Conservation (phyloP, 106 monocot genomes). For the Gastrodia elata region DNA sequence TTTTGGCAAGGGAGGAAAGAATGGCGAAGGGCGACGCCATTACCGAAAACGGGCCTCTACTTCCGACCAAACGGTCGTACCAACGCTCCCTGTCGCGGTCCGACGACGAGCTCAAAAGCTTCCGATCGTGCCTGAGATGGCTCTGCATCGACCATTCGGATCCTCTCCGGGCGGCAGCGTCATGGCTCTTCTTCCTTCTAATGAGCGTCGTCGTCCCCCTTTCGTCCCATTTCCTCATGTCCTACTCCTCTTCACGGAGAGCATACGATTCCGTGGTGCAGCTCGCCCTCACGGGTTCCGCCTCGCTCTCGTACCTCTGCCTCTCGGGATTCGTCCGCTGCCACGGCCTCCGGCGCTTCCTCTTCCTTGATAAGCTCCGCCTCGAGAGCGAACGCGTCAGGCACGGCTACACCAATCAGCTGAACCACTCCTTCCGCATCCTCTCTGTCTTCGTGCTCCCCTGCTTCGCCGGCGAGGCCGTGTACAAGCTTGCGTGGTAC, state of each 20-base stretch:
- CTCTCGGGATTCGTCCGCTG: conserved; percentile 44
- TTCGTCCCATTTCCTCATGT: conserved; percentile 30
- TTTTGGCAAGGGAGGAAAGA: no score
- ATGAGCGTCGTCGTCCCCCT: conserved; percentile 39
- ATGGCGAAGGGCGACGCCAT: background rate
- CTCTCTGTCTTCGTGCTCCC: conserved; percentile 62
- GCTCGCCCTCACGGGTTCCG: conserved; percentile 41
- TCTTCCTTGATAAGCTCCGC: conserved; percentile 67
- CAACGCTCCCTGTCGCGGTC: conserved; percentile 40
- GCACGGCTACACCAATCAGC: conserved; percentile 46
- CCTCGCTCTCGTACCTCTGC: conserved; percentile 51
- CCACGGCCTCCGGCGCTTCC: conserved; percentile 67
- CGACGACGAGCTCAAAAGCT: conserved; percentile 72
- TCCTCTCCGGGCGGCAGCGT: conserved; percentile 5
- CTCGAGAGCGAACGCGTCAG: conserved; percentile 62
- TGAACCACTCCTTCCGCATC: conserved; percentile 47
- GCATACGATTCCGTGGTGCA: conserved; percentile 58
- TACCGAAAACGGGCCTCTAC: background rate
- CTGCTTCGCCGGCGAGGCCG: conserved; percentile 41
- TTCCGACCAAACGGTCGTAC: conserved; percentile 12
- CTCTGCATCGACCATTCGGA: conserved; percentile 69
- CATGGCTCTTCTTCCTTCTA: conserved; percentile 61
- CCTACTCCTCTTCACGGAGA: conserved; percentile 19
- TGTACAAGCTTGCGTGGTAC: conserved; percentile 74
- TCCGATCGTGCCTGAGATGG: conserved; percentile 74